These are phyloP conservation scores for Salix dunnii DNA, from an alignment of 345 rosid species.

Conservation along the genomic window DNA sequence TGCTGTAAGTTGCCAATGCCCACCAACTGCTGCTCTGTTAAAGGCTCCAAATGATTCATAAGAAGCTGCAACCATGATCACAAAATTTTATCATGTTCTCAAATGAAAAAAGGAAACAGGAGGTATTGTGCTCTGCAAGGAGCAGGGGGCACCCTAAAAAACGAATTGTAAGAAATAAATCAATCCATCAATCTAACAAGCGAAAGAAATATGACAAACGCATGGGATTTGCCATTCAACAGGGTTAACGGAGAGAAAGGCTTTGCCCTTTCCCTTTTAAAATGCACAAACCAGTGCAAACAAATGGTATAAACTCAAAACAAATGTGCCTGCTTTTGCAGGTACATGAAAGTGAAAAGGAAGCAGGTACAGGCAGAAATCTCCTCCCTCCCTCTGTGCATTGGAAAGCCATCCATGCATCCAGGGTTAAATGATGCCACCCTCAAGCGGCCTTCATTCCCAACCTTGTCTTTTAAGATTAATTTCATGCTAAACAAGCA, in stretches of 20 bases:
- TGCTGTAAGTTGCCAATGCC: slow-evolving; percentile 86
- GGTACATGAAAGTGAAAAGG: not conserved
- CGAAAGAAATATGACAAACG: not conserved
- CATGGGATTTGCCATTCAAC: not conserved
- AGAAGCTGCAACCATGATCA: slow-evolving; percentile 60
- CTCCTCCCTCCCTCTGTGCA: not conserved
- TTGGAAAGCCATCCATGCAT: not conserved
- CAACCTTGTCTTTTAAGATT: not conserved
- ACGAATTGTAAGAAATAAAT: not conserved
- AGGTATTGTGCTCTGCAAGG: not conserved
- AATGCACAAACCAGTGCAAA: not conserved
- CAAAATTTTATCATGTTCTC: not conserved
- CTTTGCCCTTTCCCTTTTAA: not conserved
- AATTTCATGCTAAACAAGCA: not conserved
- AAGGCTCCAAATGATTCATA: slow-evolving; percentile 82
- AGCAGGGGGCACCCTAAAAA: not conserved
- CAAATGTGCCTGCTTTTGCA: not conserved
- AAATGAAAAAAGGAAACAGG: not conserved
- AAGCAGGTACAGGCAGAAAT: not conserved
- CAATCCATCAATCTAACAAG: not conserved
- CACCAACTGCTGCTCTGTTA: slow-evolving; percentile 84
- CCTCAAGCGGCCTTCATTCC: not conserved
- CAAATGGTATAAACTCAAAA: not conserved
- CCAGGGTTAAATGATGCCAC: not conserved
- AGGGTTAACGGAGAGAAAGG: not conserved